A percentile compares a stretch with the other conserved stretches of the same genome.
phyloP scores from a whole-genome alignment of 2,329 filamentous ascomycete species.

The Fusarium fracticaudum region DNA sequence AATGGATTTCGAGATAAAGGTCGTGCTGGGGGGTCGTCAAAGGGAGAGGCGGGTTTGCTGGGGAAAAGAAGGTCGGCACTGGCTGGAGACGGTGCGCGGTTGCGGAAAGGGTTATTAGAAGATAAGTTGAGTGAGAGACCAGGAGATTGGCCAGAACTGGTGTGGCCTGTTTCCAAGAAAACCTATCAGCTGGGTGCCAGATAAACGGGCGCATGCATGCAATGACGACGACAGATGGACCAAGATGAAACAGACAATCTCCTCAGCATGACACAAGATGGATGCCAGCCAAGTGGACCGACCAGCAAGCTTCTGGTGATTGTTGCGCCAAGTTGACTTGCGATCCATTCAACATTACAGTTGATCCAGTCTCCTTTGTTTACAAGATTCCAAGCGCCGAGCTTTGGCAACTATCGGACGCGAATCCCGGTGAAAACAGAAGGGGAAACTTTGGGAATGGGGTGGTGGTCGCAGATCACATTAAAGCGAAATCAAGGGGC shows the following conservation, averaged over 20 bases:
- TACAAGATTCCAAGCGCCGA: slow-evolving; percentile 36
- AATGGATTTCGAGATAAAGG: slow-evolving; percentile 81
- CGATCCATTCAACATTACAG: slow-evolving; percentile 32
- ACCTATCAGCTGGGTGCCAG: slow-evolving; percentile 38
- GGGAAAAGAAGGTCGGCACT: slow-evolving; percentile 47
- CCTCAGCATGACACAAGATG: slow-evolving; percentile 47
- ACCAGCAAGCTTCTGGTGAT: slow-evolving; percentile 31
- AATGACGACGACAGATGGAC: slow-evolving; percentile 44
- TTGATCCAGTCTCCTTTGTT: slow-evolving; percentile 34
- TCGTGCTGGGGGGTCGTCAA: slow-evolving; percentile 67
- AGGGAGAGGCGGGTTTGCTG: slow-evolving; percentile 63
- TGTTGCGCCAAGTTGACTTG: slow-evolving; percentile 42
- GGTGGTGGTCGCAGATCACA: slow-evolving; percentile 41
- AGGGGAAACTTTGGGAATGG: slow-evolving; percentile 30
- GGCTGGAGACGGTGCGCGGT: slow-evolving; percentile 72
- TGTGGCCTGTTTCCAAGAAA: slow-evolving; percentile 41
- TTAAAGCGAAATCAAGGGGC: slow-evolving; percentile 45
- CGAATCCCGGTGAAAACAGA: slow-evolving; percentile 31
- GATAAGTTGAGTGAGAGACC: slow-evolving; percentile 73
- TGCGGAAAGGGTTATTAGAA: slow-evolving; percentile 86
- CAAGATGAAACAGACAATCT: slow-evolving; percentile 46
- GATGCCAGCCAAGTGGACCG: slow-evolving; percentile 43
- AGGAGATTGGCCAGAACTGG: slow-evolving; percentile 39
- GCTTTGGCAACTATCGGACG: slow-evolving; percentile 28
- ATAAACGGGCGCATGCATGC: slow-evolving; percentile 44